Evolutionary conservation across 2,329 filamentous ascomycete species (phyloP).

Genomic region (Fusarium brachygibbosum): DNA sequence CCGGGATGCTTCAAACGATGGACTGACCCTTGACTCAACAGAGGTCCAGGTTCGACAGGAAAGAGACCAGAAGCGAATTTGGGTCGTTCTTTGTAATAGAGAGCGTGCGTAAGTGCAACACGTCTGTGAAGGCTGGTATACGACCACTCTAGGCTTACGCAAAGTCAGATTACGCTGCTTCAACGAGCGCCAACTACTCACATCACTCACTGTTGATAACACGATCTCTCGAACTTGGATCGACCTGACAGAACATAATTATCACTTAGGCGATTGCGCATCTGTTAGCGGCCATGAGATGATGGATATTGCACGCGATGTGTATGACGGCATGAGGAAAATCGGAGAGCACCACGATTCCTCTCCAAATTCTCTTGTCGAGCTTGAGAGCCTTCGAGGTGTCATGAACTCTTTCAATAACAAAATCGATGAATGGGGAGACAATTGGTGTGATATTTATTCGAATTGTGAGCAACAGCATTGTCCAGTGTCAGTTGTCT

Average conservation of each 20-base stretch:
- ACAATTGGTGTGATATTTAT: background rate
- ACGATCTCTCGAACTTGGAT: background rate
- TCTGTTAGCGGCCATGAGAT: background rate
- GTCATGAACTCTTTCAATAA: background rate
- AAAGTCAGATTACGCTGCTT: background rate
- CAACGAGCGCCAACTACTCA: background rate
- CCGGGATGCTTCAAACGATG: fast-evolving
- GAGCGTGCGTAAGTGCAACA: background rate
- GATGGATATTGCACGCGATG: fast-evolving
- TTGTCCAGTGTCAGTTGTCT: fast-evolving
- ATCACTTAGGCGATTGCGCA: background rate
- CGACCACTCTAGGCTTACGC: background rate
- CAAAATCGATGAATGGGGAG: background rate
- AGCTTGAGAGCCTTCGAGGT: background rate
- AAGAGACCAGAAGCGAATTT: background rate
- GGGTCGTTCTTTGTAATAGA: fast-evolving
- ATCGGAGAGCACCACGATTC: fast-evolving
- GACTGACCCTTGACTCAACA: fast-evolving
- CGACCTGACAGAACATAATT: background rate
- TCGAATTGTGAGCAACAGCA: background rate
- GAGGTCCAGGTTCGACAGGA: background rate
- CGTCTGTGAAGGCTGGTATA: fast-evolving
- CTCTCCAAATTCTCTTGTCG: fast-evolving
- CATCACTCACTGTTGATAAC: fast-evolving
- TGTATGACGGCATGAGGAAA: background rate